Evolutionary conservation across 1,139 yeast genomes (phyloP).

Genomic region (Pichia sp.): DNA sequence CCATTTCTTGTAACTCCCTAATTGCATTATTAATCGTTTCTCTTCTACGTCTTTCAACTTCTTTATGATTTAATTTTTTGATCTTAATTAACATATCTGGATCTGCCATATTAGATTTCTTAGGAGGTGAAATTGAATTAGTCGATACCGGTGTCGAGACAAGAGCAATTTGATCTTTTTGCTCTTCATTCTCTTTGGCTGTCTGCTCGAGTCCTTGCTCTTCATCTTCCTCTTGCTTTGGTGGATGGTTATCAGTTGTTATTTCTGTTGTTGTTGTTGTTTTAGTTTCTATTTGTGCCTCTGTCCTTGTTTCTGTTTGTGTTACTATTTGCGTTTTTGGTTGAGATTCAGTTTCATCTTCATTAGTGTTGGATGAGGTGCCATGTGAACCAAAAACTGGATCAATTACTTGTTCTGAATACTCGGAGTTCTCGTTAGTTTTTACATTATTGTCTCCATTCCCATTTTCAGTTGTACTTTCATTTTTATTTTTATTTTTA

Average conservation of each 20-base stretch:
- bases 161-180: no score
- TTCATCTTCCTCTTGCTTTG: not conserved
- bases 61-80: constrained; percentile 90
- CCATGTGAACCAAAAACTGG: constrained; percentile 5
- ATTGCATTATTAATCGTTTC: constrained; percentile 89
- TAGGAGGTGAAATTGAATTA: not conserved
- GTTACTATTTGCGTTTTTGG: no score
- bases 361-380: no score
- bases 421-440: not conserved
- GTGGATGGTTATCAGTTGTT: not conserved
- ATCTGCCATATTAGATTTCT: constrained; percentile 44
- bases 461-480: not conserved
- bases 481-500: not conserved
- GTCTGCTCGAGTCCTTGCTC: not conserved
- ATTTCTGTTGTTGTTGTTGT: no score
- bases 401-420: constrained; percentile 7
- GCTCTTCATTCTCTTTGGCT: no score
- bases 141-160: not conserved
- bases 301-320: no score
- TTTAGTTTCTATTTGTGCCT: not conserved
- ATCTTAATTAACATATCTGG: constrained; percentile 84
- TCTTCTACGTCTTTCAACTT: constrained; percentile 94
- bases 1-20: constrained; percentile 69
- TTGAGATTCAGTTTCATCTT: not conserved
- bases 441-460: not conserved